Evolutionary conservation across 768 basidiomycete species (phyloP), one percentile per base, ranked within the genome.

Genomic region (Baorangia bicolor): DNA sequence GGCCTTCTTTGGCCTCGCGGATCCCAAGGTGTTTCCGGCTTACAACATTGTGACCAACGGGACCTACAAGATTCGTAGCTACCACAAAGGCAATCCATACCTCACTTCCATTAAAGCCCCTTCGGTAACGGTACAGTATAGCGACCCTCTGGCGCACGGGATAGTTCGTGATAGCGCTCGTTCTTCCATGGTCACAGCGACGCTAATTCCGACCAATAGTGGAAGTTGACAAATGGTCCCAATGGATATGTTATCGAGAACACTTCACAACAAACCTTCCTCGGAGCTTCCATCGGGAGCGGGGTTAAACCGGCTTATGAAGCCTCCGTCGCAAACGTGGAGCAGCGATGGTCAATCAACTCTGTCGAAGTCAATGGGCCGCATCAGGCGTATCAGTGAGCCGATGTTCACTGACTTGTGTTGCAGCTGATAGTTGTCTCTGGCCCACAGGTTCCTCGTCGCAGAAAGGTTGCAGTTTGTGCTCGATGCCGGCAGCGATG

Each of bases 401-500:
- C 8, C 21, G 23, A n/a, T 25, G 23, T 14, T 8, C 28, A 3
- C 20, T 20, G 3, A 4, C 23, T 28, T 8, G 27, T 23, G 30
- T 30, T 23, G 8, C 37, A 12, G 37, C 27, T 38, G 2, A 30
- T n/a, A 23, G 2, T 39, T 18, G 16, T 39, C 28, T 12, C 35
- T 31, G 28, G 18, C n/a, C n/a, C n/a, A n/a, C 25, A 54, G 53
- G 38, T 27, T 54, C 5, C 20, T 49, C 16, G 9, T 33, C 14
- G 30, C 53, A 18, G 53, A 12, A 40, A 8, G 14, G 23, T 3
- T 39, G 0, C 23, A 40, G 47, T 54, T 33, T 23, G 53, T 27
- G 38, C 53, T 54, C 13, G 53, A 54, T n/a, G 53, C 53, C 14
- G 53, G 53, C 25, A 33, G n/a, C 30, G 10, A 41, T 14, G 13